Evolutionary conservation across 495 filamentous ascomycete species (phyloP).

Genomic region (Pyrenopolyporus hunteri): DNA sequence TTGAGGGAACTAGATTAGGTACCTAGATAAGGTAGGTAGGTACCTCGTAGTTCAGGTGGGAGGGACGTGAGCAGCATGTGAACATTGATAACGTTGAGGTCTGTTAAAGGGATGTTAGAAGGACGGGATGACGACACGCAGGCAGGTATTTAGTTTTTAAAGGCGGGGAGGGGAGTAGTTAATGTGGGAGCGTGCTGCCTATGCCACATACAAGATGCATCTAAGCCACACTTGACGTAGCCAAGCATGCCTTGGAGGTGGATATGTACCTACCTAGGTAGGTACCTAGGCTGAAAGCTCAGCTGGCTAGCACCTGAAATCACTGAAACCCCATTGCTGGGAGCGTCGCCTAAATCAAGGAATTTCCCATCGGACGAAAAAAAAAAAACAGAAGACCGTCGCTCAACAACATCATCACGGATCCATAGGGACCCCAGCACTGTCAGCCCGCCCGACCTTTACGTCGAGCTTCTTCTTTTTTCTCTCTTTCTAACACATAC

Average conservation of each 20-base stretch:
- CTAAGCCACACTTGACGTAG: constrained; percentile 38
- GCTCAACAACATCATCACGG: constrained; percentile 1
- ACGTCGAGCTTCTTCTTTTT: neutral
- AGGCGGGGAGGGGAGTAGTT: too few relatives aligned
- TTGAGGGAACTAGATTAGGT: neutral
- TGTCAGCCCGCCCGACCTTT: neutral
- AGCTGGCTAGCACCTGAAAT: neutral
- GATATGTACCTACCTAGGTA: neutral
- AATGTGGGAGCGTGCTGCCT: neutral
- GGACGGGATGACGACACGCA: constrained; percentile 33
- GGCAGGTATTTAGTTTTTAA: neutral
- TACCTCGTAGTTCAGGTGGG: too few relatives aligned
- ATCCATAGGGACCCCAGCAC: neutral
- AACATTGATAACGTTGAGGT: neutral
- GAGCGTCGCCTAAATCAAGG: constrained; percentile 2
- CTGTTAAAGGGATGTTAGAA: neutral
- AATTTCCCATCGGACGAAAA: neutral
- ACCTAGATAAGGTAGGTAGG: neutral
- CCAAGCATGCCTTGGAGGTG: constrained; percentile 13
- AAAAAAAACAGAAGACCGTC: neutral
- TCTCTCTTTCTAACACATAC: neutral
- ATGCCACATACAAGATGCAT: constrained; percentile 9
- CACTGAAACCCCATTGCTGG: neutral
- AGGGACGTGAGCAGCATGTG: too few relatives aligned
- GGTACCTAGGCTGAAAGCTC: neutral